Evolutionary conservation across 257 asterid species (phyloP).

Genomic region (Catharanthus roseus): DNA sequence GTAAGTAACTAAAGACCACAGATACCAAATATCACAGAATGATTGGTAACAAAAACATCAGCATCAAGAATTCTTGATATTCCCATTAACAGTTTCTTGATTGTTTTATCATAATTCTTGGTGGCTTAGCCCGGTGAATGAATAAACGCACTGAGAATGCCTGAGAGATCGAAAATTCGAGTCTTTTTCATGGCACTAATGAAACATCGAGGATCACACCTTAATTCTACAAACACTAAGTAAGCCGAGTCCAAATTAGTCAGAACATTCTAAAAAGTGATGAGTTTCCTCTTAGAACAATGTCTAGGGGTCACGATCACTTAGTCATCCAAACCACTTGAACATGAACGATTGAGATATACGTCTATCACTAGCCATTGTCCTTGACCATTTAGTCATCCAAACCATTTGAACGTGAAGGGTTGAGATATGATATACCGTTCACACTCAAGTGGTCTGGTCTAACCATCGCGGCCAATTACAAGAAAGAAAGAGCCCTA

Average conservation of each 20-base stretch:
- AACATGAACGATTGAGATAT: background rate
- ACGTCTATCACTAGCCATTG: no score
- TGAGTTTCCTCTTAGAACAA: background rate
- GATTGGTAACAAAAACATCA: background rate
- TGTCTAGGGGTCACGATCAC: background rate
- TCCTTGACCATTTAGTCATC: no score
- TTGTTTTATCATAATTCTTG: background rate
- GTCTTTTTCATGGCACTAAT: no score
- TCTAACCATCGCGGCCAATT: background rate
- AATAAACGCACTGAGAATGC: no score
- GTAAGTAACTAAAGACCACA: conserved; percentile 4
- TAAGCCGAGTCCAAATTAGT: no score
- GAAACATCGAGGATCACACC: no score
- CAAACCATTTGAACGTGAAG: no score
- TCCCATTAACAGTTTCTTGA: background rate
- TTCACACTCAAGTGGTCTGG: background rate
- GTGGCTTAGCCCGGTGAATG: no score
- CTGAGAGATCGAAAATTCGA: no score
- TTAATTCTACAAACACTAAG: no score
- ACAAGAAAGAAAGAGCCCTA: background rate
- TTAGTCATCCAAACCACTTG: background rate
- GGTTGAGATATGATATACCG: no score
- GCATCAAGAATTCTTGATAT: background rate
- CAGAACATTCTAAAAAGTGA: no score
- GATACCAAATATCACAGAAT: background rate